Evolutionary conservation across 495 filamentous ascomycete genomes (phyloP).

Genomic region (Penicillium goetzii): DNA sequence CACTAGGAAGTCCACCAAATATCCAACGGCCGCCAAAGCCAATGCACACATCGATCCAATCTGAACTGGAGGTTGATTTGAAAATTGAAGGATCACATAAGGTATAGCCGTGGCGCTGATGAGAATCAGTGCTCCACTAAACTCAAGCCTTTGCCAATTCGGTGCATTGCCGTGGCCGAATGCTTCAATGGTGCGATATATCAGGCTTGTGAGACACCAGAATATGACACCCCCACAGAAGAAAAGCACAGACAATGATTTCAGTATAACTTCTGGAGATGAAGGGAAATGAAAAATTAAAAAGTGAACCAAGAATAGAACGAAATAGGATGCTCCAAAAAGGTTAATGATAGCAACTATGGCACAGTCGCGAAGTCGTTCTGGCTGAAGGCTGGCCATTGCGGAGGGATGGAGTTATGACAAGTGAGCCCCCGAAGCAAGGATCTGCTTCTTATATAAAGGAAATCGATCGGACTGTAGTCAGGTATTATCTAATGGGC

Average conservation of each 20-base stretch:
- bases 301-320: conserved; percentile 14
- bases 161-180: neutral
- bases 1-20: conserved; percentile 14
- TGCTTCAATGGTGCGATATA: conserved; percentile 10
- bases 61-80: conserved; percentile 6
- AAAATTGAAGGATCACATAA: conserved; percentile 12
- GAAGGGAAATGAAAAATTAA: conserved; percentile 19
- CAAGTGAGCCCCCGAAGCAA: no score
- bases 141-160: conserved; percentile 13
- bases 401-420: neutral
- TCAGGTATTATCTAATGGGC: no score
- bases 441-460: no score
- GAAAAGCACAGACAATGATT: conserved; percentile 11
- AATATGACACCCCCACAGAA: conserved; percentile 8
- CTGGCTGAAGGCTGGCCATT: neutral
- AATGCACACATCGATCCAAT: conserved; percentile 13
- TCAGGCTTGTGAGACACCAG: conserved; percentile 12
- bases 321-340: conserved; percentile 17
- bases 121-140: conserved; percentile 6
- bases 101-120: conserved; percentile 13
- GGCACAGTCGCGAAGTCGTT: conserved; percentile 10
- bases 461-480: no score
- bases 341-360: conserved; percentile 14
- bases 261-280: conserved; percentile 1
- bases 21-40: conserved; percentile 6